These are phyloP conservation scores for Citrus hindsii DNA, from an alignment of 345 rosid genomes.

Conservation along the genomic window DNA sequence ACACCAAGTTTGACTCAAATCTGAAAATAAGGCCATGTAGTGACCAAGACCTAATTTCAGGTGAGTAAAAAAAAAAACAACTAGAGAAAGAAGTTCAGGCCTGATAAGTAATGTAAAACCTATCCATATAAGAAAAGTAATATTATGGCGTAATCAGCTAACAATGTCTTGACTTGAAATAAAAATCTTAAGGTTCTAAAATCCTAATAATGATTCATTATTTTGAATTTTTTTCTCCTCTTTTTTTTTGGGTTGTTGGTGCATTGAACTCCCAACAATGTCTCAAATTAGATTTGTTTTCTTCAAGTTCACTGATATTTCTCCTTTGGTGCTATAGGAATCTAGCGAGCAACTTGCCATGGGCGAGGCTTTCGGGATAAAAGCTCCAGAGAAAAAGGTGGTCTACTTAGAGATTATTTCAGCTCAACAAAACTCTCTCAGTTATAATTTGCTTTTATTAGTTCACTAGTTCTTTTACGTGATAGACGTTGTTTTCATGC, in stretches of 20 bases:
- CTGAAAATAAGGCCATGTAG: not conserved
- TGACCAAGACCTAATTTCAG: not conserved
- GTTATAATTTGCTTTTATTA: constrained; percentile 3
- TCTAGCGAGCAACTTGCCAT: constrained; percentile 86
- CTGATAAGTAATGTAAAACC: not conserved
- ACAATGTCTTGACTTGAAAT: no score
- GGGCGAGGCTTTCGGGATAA: constrained; percentile 95
- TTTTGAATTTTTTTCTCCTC: no score
- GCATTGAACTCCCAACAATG: no score
- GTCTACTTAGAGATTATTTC: not conserved
- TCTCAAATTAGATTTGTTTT: not conserved
- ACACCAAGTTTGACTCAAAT: not conserved
- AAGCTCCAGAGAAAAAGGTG: constrained; percentile 89
- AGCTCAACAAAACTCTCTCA: not conserved
- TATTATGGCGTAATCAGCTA: no score
- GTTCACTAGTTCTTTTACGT: not conserved
- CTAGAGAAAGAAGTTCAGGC: not conserved
- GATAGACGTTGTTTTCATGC: not conserved
- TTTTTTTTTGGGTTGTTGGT: no score
- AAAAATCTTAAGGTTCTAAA: no score
- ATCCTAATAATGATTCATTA: no score
- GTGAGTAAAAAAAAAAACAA: no score
- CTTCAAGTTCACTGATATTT: not conserved
- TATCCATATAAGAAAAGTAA: not conserved
- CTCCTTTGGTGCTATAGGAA: constrained; percentile 47